Evolutionary conservation across 2,329 filamentous ascomycete species (phyloP).

Genomic region (Neopestalotiopsis rosae): DNA sequence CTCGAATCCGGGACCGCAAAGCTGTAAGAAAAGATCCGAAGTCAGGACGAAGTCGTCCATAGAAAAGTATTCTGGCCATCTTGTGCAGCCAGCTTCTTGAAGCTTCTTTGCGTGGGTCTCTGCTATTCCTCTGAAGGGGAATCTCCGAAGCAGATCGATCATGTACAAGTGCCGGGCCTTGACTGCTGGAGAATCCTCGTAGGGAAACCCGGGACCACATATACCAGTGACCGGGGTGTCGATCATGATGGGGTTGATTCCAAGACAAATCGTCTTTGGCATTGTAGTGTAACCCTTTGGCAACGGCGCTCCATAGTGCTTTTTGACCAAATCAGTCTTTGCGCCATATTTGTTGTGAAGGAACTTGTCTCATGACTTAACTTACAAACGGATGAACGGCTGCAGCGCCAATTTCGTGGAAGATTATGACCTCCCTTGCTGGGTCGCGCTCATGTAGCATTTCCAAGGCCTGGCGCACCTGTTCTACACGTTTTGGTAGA

Average conservation of each 20-base stretch:
- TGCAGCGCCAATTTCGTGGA: conserved; percentile 46
- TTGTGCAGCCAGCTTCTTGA: conserved; percentile 7
- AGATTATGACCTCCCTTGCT: conserved; percentile 43
- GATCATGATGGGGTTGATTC: conserved; percentile 41
- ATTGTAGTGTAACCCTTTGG: conserved; percentile 38
- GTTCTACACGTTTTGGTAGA: conserved; percentile 38
- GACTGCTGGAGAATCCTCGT: conserved; percentile 41
- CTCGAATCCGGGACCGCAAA: conserved; percentile 41
- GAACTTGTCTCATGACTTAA: not conserved
- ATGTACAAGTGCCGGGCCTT: conserved; percentile 38
- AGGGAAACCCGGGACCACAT: conserved; percentile 43
- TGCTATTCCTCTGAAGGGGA: conserved; percentile 15
- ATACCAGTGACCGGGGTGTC: conserved; percentile 44
- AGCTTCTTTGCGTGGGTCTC: not conserved
- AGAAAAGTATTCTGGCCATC: conserved; percentile 20
- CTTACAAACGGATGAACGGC: conserved; percentile 42
- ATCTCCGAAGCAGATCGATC: conserved; percentile 25
- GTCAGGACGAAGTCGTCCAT: conserved; percentile 34
- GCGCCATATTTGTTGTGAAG: not conserved
- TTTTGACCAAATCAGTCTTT: not conserved
- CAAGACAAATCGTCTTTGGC: conserved; percentile 44
- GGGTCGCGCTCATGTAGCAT: conserved; percentile 37
- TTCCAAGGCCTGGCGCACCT: conserved; percentile 42
- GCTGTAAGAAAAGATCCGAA: conserved; percentile 40
- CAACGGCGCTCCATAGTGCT: conserved; percentile 39